Percentiles rank a stretch among this genome's conserved stretches.
These are phyloP conservation scores for Brassica napus DNA, from an alignment of 345 rosid genomes.

Conservation along the genomic window Da-Ae NC_063450.1:45814001-45814500, in stretches of 20 bases:
- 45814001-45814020: constrained; percentile 65
- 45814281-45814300: constrained; percentile 37
- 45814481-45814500: neutral
- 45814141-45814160: constrained; percentile 57
- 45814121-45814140: constrained; percentile 58
- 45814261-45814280: constrained; percentile 36
- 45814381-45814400: constrained; percentile 35
- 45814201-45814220: constrained; percentile 17
- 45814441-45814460: neutral
- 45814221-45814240: constrained; percentile 30
- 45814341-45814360: constrained; percentile 16
- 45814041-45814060: constrained; percentile 38
- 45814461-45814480: neutral
- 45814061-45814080: too few species aligned
- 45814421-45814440: neutral
- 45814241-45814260: constrained; percentile 24
- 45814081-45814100: constrained; percentile 41
- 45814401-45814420: constrained; percentile 18
- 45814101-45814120: constrained; percentile 76
- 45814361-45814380: constrained; percentile 36
- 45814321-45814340: constrained; percentile 34
- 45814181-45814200: constrained; percentile 71
- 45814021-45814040: constrained; percentile 59
- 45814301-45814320: constrained; percentile 26
- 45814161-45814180: constrained; percentile 65